These are phyloP conservation scores for Penicillium italicum DNA, from an alignment of 2,329 filamentous ascomycete genomes.

Conservation along the genomic window DNA sequence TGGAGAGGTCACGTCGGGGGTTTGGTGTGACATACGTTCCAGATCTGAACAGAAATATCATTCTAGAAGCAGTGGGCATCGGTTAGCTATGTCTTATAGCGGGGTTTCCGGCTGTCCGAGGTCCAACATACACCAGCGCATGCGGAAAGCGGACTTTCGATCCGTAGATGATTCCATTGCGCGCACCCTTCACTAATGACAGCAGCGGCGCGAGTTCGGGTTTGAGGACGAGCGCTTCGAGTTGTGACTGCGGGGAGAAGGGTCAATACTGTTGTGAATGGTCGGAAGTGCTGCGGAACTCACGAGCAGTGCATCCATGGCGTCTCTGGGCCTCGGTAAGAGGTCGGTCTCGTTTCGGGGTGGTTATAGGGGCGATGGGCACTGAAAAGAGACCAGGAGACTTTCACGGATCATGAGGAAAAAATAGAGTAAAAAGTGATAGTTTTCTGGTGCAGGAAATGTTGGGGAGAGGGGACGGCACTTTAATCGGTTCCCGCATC, in stretches of 20 bases:
- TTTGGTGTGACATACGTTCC: slow-evolving; percentile 63
- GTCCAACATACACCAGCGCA: slow-evolving; percentile 68
- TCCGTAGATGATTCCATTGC: slow-evolving; percentile 96
- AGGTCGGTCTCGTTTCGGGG: slow-evolving; percentile 14
- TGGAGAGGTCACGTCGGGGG: slow-evolving; percentile 5
- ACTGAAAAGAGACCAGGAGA: slow-evolving; percentile 7
- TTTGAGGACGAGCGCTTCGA: slow-evolving; percentile 76
- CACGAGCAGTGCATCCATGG: slow-evolving; percentile 39
- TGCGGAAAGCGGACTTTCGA: slow-evolving; percentile 98
- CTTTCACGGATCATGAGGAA: slow-evolving; percentile 7
- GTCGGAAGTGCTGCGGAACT: slow-evolving; percentile 1
- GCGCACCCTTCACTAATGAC: slow-evolving; percentile 82
- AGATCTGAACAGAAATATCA: slow-evolving; percentile 94
- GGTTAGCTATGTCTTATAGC: slow-evolving; percentile 15
- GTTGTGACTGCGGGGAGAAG: slow-evolving; percentile 51
- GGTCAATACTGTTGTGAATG: slow-evolving; percentile 2
- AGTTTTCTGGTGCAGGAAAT: not conserved
- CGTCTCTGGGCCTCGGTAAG: slow-evolving; percentile 29
- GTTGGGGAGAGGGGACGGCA: slow-evolving; percentile 26
- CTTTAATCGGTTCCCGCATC: slow-evolving; percentile 26
- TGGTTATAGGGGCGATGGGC: slow-evolving; percentile 13
- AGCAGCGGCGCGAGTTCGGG: slow-evolving; percentile 81
- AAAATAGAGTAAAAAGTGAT: slow-evolving; percentile 5
- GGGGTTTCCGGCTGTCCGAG: not conserved
- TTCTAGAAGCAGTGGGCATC: slow-evolving; percentile 50